Conservation (phyloP, 768 basidiomycete species). For the Coprinellus micaceus region DNA sequence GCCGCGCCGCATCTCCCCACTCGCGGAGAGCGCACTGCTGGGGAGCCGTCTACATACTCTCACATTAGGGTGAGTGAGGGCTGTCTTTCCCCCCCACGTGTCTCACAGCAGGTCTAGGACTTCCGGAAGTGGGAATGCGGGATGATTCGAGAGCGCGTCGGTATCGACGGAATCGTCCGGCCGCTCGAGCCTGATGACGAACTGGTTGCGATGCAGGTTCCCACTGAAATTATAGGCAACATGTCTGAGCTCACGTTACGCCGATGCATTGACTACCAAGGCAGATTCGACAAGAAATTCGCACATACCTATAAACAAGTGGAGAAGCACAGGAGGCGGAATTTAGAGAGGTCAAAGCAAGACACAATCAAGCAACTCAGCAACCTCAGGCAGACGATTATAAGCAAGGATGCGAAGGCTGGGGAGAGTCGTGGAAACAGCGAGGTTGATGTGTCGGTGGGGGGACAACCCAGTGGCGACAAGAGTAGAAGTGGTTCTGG, state of each 20-base stretch:
- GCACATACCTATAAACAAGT: conserved; percentile 50
- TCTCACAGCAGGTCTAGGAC: conserved; percentile 26
- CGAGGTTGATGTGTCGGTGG: no score
- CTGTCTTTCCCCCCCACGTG: not conserved
- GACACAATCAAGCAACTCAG: conserved; percentile 56
- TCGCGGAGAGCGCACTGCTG: conserved; percentile 42
- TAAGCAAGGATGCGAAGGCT: conserved; percentile 21
- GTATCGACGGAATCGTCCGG: conserved; percentile 77
- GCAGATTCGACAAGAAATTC: conserved; percentile 66
- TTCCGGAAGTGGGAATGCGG: conserved; percentile 38
- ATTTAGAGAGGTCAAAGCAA: conserved; percentile 59
- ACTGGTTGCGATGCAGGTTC: conserved; percentile 62
- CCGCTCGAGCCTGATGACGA: conserved; percentile 70
- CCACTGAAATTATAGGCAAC: conserved; percentile 63
- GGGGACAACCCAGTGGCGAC: not conserved
- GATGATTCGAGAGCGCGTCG: conserved; percentile 92
- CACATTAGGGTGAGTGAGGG: conserved; percentile 40
- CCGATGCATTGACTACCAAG: conserved; percentile 68
- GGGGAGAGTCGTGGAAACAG: conserved; percentile 14
- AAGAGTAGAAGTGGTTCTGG: not conserved
- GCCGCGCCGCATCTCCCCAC: conserved; percentile 11
- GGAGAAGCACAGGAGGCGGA: conserved; percentile 62
- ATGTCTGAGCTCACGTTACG: conserved; percentile 71
- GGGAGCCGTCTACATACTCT: conserved; percentile 57
- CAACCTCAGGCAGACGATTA: conserved; percentile 38